Base-by-base conservation (phyloP, 441 rosid genomes). In the Erysimum cheiri region DNA sequence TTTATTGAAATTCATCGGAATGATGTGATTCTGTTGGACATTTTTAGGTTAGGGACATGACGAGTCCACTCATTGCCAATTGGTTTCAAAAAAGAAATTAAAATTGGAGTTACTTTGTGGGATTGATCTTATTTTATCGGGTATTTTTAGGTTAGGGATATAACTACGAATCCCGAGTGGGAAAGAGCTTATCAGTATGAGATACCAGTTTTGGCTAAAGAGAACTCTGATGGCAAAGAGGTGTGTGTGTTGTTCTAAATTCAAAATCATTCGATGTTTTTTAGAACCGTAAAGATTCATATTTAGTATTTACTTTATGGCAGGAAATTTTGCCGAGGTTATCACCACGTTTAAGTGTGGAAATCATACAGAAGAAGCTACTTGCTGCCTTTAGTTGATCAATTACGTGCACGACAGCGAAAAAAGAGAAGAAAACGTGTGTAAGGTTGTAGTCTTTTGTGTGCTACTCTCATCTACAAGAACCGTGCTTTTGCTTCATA, bases 181-280 rank as follows among this genome's bases (percentile, higher is more conserved):
- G 96, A 94, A 74, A 85, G 41, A 59, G 88, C 93, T 69, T 91
- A 85, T 79, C 92, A 90, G 71, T 91, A 81, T 73, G 96, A 90
- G 82, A 88, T 94, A 39, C 96, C 96, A 12, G 89, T 94, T 40
- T 72, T 91, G 65, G 93, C 92, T 48, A 88, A 79, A 86, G 76
- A 85, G 33, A 85, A 82, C 12, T 68, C 84, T 61, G 91, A 88
- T 82, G 96, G 90, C 28, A 77, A 85, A 33, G 91, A 88, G 91
- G 96, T 90, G 3, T 90, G 3, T 32, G 58, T 60, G 3, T 13
- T 55, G 11, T 58, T 19, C 14, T 54, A 32, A 5, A 19, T 2
- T 15, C 24, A 39, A 46, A 46, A 1, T 5, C 36, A 12, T 15
- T 36, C 22, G 17, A 60, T 37, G 26, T 53, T 11, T 26, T 58